Percentiles rank a stretch among this genome's conserved stretches.
Evolutionary conservation across 495 filamentous ascomycete genomes (phyloP).

Genomic region (Xylaria longipes): DNA sequence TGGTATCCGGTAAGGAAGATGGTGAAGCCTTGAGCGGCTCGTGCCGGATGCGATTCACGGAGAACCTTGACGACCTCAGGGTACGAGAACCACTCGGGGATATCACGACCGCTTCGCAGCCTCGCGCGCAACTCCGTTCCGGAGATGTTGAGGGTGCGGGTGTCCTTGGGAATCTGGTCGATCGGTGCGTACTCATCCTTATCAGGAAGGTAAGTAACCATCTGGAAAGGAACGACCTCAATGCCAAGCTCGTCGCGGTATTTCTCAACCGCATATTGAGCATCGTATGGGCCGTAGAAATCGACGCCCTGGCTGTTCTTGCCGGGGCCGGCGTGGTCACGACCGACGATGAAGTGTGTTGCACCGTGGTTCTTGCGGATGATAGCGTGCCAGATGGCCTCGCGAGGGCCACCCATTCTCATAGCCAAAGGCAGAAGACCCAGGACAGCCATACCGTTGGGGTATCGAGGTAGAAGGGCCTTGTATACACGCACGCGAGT

Average conservation of each 20-base stretch:
- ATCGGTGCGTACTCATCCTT: conserved; percentile 93
- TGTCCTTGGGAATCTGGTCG: conserved; percentile 82
- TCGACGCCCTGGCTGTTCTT: conserved; percentile 96
- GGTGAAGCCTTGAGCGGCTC: conserved; percentile 91
- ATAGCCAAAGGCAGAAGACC: conserved; percentile 95
- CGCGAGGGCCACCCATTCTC: conserved; percentile 98
- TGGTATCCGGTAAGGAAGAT: conserved; percentile 97
- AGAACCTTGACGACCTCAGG: conserved; percentile 97
- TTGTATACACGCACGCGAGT: conserved; percentile 98
- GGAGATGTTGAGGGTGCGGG: conserved; percentile 94
- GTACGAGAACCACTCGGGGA: conserved; percentile 99
- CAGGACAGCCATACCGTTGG: conserved; percentile 98
- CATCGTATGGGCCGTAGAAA: conserved; percentile 98
- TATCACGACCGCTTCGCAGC: conserved; percentile 86
- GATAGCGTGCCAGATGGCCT: conserved; percentile 99
- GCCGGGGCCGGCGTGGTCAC: conserved; percentile 96
- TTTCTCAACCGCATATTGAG: conserved; percentile 96
- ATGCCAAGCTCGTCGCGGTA: conserved; percentile 96
- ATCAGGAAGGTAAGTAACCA: conserved; percentile 98
- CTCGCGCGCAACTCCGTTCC: conserved; percentile 93
- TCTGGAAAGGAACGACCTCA: conserved; percentile 98
- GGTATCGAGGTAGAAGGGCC: conserved; percentile 94
- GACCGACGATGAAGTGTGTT: conserved; percentile 98
- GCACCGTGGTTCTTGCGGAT: conserved; percentile 99
- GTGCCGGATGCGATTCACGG: conserved; percentile 90